Evolutionary conservation across 192 early-diverging fungal genomes (phyloP).

Genomic region (Backusella tuberculispora): DNA sequence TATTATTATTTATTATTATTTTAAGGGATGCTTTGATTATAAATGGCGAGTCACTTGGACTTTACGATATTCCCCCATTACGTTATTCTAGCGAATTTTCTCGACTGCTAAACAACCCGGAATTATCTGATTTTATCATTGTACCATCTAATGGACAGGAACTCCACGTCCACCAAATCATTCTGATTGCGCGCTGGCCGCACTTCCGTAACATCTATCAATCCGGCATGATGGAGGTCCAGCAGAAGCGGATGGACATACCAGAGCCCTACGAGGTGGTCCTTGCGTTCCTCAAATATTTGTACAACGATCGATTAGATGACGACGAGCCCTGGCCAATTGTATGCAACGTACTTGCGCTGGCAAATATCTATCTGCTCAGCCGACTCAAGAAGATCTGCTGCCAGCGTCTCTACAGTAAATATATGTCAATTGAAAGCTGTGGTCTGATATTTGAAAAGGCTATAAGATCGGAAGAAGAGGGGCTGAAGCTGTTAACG

Average conservation of each 20-base stretch:
- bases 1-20: neutral
- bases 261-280: slow-evolving; percentile 58
- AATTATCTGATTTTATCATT: slow-evolving; percentile 64
- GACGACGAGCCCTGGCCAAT: slow-evolving; percentile 42
- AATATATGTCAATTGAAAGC: slow-evolving; percentile 50
- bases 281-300: slow-evolving; percentile 54
- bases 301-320: slow-evolving; percentile 60
- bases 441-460: slow-evolving; percentile 57
- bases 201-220: slow-evolving; percentile 57
- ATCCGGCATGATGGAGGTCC: slow-evolving; percentile 65
- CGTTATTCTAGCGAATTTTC: slow-evolving; percentile 46
- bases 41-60: slow-evolving; percentile 55
- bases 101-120: slow-evolving; percentile 52
- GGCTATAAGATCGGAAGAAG: slow-evolving; percentile 54
- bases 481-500: slow-evolving; percentile 51
- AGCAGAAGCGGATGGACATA: slow-evolving; percentile 49
- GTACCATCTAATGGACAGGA: slow-evolving; percentile 44
- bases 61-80: slow-evolving; percentile 56
- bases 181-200: slow-evolving; percentile 64
- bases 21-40: slow-evolving; percentile 52
- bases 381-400: slow-evolving; percentile 61
- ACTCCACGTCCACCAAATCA: slow-evolving; percentile 60
- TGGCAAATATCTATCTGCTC: slow-evolving; percentile 65
- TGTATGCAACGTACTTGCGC: slow-evolving; percentile 56
- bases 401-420: slow-evolving; percentile 49